Evolutionary conservation across 2,329 filamentous ascomycete species (phyloP).

Genomic region (Xylaria sp.): DNA sequence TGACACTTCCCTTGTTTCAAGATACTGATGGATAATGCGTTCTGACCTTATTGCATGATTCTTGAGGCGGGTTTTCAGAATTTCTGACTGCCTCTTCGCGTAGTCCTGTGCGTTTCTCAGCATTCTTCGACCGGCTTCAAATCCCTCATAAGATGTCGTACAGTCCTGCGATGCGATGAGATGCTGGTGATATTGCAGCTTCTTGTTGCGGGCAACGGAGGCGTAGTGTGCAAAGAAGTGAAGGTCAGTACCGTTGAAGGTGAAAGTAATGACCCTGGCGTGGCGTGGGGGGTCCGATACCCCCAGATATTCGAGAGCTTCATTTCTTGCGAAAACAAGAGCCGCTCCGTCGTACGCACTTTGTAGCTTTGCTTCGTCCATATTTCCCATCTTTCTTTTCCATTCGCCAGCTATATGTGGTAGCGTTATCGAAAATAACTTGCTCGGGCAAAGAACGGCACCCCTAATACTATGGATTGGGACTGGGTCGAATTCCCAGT

Average conservation of each 20-base stretch:
- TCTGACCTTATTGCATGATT: neutral
- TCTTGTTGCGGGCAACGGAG: neutral
- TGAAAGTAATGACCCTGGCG: constrained; percentile 5
- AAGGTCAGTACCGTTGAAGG: neutral
- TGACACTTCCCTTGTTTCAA: too few relatives aligned
- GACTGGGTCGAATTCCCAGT: neutral
- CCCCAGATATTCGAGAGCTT: neutral
- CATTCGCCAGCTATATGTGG: constrained; percentile 8
- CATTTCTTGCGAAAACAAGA: neutral
- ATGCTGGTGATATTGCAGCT: constrained; percentile 1
- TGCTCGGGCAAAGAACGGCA: neutral
- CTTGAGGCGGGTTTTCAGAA: neutral
- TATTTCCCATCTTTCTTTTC: neutral
- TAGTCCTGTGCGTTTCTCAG: constrained; percentile 5
- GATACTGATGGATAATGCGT: too few relatives aligned
- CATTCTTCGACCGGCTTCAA: neutral
- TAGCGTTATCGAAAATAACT: neutral
- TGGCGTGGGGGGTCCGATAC: constrained; percentile 2
- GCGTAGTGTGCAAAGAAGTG: constrained; percentile 1
- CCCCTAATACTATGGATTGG: neutral
- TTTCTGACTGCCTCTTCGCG: neutral
- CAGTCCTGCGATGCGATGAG: neutral
- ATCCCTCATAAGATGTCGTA: neutral
- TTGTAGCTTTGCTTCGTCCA: neutral
- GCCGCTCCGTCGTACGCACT: neutral